Base-by-base conservation (phyloP, 169 alveolate genomes). In the Plasmodium malariae region DNA sequence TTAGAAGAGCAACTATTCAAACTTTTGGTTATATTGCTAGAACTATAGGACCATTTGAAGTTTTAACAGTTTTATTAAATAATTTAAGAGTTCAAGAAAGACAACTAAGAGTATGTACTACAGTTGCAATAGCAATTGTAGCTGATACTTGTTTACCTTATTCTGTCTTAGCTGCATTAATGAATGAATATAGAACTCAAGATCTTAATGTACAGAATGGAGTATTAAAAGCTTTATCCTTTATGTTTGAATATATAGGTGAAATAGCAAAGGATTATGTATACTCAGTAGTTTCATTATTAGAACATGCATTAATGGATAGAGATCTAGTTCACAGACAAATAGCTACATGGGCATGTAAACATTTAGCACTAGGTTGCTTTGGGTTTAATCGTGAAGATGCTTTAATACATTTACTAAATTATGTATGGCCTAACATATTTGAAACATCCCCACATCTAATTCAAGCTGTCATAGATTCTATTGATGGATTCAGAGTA, bases 31-130 rank as follows among this genome's bases (percentile, higher is more conserved):
- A 98, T 96, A 99, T 99, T 45, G 99, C 99, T 19, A 96, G 98
- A 65, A 99, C 99, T 19, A 98, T 99, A 26, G 99, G 99, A 0
- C 99, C 99, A 0, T 99, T 98, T 85, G 99, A 99, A 89, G 99
- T 98, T 1, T 72, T 98, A 19, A 96, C 97, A 0, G 98, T 99
- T 5, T 92, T 98, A 37, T 93, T 98, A 40, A 98, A 98, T 94
- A 97, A 98, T 96, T 89, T 97, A 80, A 94, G 98, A 92, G 99
- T 99, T 40, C 99, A 98, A 92, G 99, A 99, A 94, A 95, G 99
- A 55, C 99, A 99, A 95, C 96, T 98, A 91, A 97, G 99, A 90
- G 98, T 98, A 70, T 97, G 99, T 94, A 95, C 99, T 21, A 98
- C 99, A 32, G 99, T 97, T 32, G 99, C 99, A 19, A 98, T 98